phyloP scores from a whole-genome alignment of 306 rosid genomes.

The Castanopsis chinensis region DNA sequence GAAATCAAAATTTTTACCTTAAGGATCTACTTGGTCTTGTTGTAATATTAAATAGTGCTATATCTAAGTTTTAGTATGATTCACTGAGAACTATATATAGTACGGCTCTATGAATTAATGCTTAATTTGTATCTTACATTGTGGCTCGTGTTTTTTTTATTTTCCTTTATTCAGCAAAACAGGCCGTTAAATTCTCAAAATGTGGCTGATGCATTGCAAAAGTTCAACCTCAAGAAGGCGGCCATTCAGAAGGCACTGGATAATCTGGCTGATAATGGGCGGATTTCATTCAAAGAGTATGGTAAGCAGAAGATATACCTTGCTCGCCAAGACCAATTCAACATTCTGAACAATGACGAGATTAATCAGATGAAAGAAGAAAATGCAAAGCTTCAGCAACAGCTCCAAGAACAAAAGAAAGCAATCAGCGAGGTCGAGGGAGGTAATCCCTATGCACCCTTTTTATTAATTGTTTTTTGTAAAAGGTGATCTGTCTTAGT shows the following conservation, averaged over 20 bases:
- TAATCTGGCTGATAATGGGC: slow-evolving; percentile 60
- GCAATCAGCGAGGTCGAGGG: slow-evolving; percentile 58
- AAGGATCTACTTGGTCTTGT: no score
- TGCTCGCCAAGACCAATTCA: slow-evolving; percentile 81
- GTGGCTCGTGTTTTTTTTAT: neutral
- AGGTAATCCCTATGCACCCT: slow-evolving; percentile 41
- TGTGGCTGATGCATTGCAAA: slow-evolving; percentile 85
- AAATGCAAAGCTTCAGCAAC: slow-evolving; percentile 57
- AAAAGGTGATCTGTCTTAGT: neutral
- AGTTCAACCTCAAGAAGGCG: slow-evolving; percentile 82
- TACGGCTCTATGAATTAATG: neutral
- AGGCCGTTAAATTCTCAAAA: slow-evolving; percentile 81
- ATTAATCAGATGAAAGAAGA: slow-evolving; percentile 83
- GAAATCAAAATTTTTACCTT: no score
- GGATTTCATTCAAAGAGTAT: slow-evolving; percentile 84
- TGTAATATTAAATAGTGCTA: no score
- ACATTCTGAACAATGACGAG: slow-evolving; percentile 72
- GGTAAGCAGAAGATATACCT: slow-evolving; percentile 96
- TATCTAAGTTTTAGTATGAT: no score
- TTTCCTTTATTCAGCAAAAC: slow-evolving; percentile 61
- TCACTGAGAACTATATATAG: no score
- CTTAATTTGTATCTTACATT: neutral
- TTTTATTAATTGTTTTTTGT: neutral
- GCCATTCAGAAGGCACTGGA: slow-evolving; percentile 83
- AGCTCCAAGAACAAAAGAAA: slow-evolving; percentile 53